A percentile compares a stretch with the other conserved stretches of the same genome.
Conservation (phyloP, 2,329 filamentous ascomycete genomes). For the Hypoxylon rubiginosum region DNA sequence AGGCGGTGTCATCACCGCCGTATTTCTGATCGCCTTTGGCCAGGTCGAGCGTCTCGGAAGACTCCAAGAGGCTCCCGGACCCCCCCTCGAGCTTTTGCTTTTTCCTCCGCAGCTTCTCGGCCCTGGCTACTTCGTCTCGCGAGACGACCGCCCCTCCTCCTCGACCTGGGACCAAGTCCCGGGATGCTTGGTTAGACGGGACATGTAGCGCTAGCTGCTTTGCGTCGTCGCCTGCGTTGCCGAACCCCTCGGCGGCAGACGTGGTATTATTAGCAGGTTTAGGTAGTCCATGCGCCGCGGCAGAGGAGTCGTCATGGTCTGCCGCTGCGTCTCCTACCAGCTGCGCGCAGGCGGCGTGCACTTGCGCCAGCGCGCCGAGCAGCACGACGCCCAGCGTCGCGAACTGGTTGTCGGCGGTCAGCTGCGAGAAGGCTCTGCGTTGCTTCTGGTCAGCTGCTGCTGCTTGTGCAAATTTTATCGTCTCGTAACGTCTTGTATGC, state of each 20-base stretch:
- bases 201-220: not conserved
- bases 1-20: conserved; percentile 32
- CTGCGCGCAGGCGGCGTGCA: conserved; percentile 61
- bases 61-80: not conserved
- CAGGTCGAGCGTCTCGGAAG: not conserved
- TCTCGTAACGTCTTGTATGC: no score
- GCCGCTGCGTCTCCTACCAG: conserved; percentile 49
- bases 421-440: conserved; percentile 74
- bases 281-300: no score
- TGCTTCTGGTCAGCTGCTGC: not conserved
- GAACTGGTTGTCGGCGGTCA: conserved; percentile 80
- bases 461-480: no score
- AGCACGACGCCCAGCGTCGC: conserved; percentile 78
- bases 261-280: not conserved
- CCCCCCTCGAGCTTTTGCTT: not conserved
- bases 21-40: not conserved
- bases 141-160: conserved; percentile 43
- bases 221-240: not conserved
- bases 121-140: conserved; percentile 47
- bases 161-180: not conserved
- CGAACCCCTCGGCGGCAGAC: not conserved
- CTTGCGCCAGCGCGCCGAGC: conserved; percentile 72
- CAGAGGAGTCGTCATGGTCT: not conserved
- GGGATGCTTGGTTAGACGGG: not conserved
- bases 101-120: conserved; percentile 30